Evolutionary conservation across 169 alveolate species (phyloP).

Genomic region (Besnoitia besnoiti): DNA sequence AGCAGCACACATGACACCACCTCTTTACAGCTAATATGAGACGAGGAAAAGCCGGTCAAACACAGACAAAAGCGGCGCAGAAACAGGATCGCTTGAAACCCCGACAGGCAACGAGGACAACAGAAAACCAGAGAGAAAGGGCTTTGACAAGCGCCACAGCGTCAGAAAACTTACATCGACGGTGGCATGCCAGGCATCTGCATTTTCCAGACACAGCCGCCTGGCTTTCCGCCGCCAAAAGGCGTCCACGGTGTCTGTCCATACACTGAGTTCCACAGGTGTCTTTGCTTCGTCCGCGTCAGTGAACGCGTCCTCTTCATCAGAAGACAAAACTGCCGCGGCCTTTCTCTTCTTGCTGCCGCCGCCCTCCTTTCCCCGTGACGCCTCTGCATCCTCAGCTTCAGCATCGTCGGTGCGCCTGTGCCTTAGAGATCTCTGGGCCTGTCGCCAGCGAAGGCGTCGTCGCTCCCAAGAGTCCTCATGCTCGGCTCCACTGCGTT

Average conservation of each 20-base stretch:
- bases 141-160: too few species aligned
- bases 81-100: background rate
- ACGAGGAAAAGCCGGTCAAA: too few species aligned
- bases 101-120: background rate
- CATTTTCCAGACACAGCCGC: background rate
- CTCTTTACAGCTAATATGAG: too few species aligned
- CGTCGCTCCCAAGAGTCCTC: background rate
- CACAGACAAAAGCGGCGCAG: background rate
- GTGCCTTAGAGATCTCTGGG: background rate
- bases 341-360: background rate
- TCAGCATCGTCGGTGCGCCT: background rate
- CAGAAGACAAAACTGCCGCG: too few species aligned
- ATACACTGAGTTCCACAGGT: background rate
- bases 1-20: too few species aligned
- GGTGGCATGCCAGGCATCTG: slow-evolving; percentile 31
- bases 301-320: background rate
- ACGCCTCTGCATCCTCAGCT: background rate
- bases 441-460: background rate
- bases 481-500: background rate
- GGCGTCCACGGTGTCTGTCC: slow-evolving; percentile 15
- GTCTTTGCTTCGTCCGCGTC: background rate
- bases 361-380: background rate
- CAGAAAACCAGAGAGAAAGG: background rate
- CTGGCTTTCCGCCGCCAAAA: background rate
- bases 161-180: background rate